A percentile compares a stretch with the other conserved stretches of the same genome.
These are phyloP conservation scores for Penicillium angulare DNA, from an alignment of 495 filamentous ascomycete species.

Conservation along the genomic window DNA sequence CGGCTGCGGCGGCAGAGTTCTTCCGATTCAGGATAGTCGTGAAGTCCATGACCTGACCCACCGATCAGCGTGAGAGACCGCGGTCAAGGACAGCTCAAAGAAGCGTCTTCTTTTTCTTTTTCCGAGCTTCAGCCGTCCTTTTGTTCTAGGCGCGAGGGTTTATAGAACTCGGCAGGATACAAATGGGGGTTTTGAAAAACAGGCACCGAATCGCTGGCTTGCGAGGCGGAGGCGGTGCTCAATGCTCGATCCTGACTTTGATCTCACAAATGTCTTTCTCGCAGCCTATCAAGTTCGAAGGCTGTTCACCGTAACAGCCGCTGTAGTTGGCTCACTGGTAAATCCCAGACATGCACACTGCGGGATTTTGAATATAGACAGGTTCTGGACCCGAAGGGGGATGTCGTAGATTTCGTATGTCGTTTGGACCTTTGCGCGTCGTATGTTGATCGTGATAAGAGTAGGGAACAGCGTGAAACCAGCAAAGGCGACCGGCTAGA, in stretches of 20 bases:
- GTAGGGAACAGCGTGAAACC: not conserved
- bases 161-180: slow-evolving; percentile 7
- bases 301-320: too few relatives aligned
- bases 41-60: slow-evolving; percentile 63
- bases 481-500: slow-evolving; percentile 10
- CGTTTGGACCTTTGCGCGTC: not conserved
- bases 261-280: not conserved
- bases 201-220: slow-evolving; percentile 16
- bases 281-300: not conserved
- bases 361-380: not conserved
- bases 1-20: slow-evolving; percentile 48
- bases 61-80: slow-evolving; percentile 30
- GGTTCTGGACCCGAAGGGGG: not conserved
- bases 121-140: slow-evolving; percentile 1
- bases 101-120: slow-evolving; percentile 20
- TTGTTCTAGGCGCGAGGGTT: not conserved
- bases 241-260: not conserved
- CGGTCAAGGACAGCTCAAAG: slow-evolving; percentile 34
- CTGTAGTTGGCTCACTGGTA: not conserved
- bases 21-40: slow-evolving; percentile 67
- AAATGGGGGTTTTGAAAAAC: slow-evolving; percentile 1
- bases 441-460: not conserved
- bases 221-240: too few relatives aligned
- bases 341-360: not conserved
- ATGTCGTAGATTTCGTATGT: not conserved